These are phyloP conservation scores for Raffaelea arxii DNA, from an alignment of 2,329 filamentous ascomycete genomes.

Conservation along the genomic window DNA sequence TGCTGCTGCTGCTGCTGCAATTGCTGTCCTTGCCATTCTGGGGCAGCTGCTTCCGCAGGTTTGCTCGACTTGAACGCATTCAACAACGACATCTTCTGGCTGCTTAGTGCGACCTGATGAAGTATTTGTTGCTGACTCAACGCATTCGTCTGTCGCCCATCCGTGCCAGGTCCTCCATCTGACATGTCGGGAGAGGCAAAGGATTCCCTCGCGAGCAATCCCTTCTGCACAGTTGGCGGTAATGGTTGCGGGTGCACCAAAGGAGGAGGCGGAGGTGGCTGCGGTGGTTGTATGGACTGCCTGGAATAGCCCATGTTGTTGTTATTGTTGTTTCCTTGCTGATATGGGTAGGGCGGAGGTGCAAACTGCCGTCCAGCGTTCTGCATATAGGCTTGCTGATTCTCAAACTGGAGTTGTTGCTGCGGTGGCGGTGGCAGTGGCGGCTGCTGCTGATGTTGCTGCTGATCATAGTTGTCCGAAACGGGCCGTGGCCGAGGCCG, in stretches of 20 bases:
- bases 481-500: background rate
- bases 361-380: background rate
- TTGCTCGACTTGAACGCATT: conserved; percentile 27
- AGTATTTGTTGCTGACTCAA: background rate
- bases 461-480: background rate
- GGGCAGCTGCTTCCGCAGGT: background rate
- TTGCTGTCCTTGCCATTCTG: background rate
- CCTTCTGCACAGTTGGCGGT: conserved; percentile 1
- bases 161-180: background rate
- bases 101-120: conserved; percentile 19
- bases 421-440: background rate
- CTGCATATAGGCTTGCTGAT: background rate
- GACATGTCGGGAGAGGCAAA: background rate
- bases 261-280: background rate
- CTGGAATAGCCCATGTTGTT: background rate
- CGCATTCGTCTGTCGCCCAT: background rate
- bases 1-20: conserved; percentile 1
- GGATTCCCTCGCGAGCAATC: background rate
- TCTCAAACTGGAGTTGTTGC: background rate
- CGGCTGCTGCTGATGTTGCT: background rate
- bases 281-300: background rate
- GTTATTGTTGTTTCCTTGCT: background rate
- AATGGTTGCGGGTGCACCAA: background rate
- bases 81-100: conserved; percentile 26
- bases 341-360: background rate